Evolutionary conservation across 495 filamentous ascomycete genomes (phyloP), one percentile per base, ranked within the genome.

Genomic region (Chlorociboria aeruginascens): DNA sequence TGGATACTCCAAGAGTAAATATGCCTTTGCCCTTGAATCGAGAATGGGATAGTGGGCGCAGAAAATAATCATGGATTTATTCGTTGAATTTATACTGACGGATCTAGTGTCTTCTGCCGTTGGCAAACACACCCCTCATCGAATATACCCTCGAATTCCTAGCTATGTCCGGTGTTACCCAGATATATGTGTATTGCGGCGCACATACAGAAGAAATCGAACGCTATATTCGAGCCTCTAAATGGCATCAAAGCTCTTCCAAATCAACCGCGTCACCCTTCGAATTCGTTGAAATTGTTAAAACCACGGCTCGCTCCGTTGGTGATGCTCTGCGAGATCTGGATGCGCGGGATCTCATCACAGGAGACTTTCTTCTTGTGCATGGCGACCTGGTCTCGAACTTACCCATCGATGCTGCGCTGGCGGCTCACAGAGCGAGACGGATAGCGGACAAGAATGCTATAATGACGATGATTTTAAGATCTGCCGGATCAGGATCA

Each of bases 91-190:
- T 12, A 43, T 16, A 12, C 32, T 13, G 28, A 36, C 43, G 56
- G 28, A 49, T 32, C 9, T 35, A 93, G 89, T 97, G 93, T 72
- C 82, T 99, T 29, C 71, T 99, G 30, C 90, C 90, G 28, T 72
- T 99, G 48, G 93, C 85, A 41, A 97, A 97, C 58, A 85, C 81
- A 2, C 93, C 93, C 14, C 70, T 97, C 46, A 95, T 99, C 66
- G 90, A 97, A 66, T 96, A 99, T 63, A 95, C 90, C 3, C 78
- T 96, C 52, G 92, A 99, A 62, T 96, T 92, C 62, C 82, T 99
- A 0, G 89, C 90, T 42, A 86, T 86, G 74, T 85, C 89, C 32
- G 90, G 89, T 31, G 86, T 96, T 1, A 77, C 90, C 51, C 89
- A 96, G 32, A 81, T 96, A 34, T 92, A 86, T 60, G 73, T 99